Evolutionary conservation across 108 stramenopile species (phyloP).

Genomic region (Aurantiochytrium sp.): DNA sequence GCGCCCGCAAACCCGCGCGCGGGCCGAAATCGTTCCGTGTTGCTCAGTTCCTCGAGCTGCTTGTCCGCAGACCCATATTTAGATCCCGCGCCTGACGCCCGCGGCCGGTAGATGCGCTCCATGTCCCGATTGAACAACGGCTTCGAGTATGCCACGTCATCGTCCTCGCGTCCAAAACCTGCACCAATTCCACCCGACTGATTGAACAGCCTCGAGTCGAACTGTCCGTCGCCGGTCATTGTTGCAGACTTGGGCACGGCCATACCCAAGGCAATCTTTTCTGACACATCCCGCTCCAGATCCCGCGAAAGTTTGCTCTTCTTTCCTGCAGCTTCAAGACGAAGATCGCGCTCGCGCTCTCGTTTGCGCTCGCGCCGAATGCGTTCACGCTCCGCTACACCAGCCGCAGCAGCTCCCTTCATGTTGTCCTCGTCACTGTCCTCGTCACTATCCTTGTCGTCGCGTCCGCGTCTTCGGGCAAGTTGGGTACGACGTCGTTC

Average conservation of each 20-base stretch:
- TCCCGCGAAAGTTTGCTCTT: slow-evolving; percentile 69
- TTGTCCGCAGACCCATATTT: slow-evolving; percentile 27
- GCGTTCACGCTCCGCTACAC: slow-evolving; percentile 69
- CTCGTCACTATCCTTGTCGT: slow-evolving; percentile 34
- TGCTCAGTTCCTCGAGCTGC: slow-evolving; percentile 26
- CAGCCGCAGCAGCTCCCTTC: no score
- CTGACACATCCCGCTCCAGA: slow-evolving; percentile 85
- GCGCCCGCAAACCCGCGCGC: slow-evolving; percentile 38
- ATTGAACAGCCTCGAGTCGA: slow-evolving; percentile 89
- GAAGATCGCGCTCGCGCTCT: slow-evolving; percentile 87
- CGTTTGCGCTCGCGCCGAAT: slow-evolving; percentile 74
- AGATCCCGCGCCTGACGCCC: slow-evolving; percentile 21
- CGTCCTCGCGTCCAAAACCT: slow-evolving; percentile 95
- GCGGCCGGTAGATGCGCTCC: slow-evolving; percentile 78
- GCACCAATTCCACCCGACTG: slow-evolving; percentile 83
- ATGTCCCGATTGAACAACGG: slow-evolving; percentile 81
- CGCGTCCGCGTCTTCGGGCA: not conserved
- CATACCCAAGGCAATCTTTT: slow-evolving; percentile 93
- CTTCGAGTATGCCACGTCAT: slow-evolving; percentile 86
- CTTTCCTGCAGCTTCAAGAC: slow-evolving; percentile 62
- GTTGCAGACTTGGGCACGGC: slow-evolving; percentile 68
- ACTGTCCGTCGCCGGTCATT: slow-evolving; percentile 60
- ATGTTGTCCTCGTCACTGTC: slow-evolving; percentile 61
- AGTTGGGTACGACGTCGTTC: not conserved
- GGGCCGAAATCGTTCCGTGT: slow-evolving; percentile 32